A percentile compares a stretch with the other conserved stretches of the same genome.
These are phyloP conservation scores for Cryptomeria japonica DNA, from an alignment of 75 land plant species.

Conservation along the genomic window DNA sequence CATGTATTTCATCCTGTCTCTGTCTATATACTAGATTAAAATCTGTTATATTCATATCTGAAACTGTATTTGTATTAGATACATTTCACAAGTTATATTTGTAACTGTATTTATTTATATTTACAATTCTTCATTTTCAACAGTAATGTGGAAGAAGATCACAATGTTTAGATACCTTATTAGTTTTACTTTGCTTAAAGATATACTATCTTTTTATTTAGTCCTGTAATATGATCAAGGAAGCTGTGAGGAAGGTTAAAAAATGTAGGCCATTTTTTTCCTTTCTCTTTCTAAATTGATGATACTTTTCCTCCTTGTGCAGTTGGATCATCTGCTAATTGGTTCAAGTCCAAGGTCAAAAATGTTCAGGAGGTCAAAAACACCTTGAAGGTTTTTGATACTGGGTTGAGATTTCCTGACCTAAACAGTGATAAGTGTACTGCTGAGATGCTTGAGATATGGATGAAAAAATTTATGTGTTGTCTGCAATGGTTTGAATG, in stretches of 20 bases:
- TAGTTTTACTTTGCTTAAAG: background rate
- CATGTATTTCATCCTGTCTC: background rate
- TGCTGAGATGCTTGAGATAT: conserved; percentile 18
- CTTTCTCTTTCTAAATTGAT: background rate
- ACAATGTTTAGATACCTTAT: background rate
- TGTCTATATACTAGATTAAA: background rate
- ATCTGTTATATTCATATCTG: background rate
- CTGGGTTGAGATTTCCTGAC: conserved; percentile 7
- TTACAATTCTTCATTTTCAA: background rate
- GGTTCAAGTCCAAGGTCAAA: conserved; percentile 21
- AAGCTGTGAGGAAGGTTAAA: background rate
- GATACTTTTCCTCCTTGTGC: conserved; percentile 9
- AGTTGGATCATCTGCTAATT: conserved; percentile 31
- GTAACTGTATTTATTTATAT: background rate
- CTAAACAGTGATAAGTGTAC: background rate
- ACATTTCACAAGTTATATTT: background rate
- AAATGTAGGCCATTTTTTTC: background rate
- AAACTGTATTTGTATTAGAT: background rate
- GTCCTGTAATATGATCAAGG: background rate
- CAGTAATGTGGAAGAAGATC: background rate
- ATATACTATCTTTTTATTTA: background rate
- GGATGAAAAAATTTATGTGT: conserved; percentile 20
- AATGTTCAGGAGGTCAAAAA: conserved; percentile 4
- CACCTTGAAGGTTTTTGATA: conserved; percentile 12
- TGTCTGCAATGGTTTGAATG: conserved; percentile 46